Evolutionary conservation across 257 asterid genomes (phyloP), one percentile per base, ranked within the genome.

Genomic region (Solanum gracilifrons): DNA sequence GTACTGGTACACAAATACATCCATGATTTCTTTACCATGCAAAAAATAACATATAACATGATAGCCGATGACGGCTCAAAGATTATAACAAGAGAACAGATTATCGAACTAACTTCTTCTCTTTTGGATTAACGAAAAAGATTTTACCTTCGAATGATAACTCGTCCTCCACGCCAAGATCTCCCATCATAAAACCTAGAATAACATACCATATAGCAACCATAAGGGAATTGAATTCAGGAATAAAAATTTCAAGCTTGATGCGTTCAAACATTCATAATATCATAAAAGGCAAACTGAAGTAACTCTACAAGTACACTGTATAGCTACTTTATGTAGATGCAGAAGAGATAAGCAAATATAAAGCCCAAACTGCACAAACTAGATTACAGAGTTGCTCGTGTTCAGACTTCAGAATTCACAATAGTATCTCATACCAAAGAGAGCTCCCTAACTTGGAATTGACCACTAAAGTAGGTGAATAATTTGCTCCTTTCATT

Each of bases 141-240:
- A 29, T 18, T 82, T 48, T 86, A 92, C 92, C 93, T 88, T 87
- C 88, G 46, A 62, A 90, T 33, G 82, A 72, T n/a, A 71, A 77
- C 87, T 87, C 71, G 60, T 36, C 86, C 84, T 82, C 86, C 88
- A 55, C 16, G 66, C 60, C 83, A 76, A 72, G 58, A 83, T 89
- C 88, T 37, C 85, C 91, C 93, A 90, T 90, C 64, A 32, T 31
- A 43, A 73, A 73, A 77, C 91, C 93, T 91, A 88, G 9, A 74
- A 80, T 41, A 83, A 83, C 87, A 91, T 75, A 85, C 48, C 88
- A 88, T 21, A 16, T 74, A 85, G 83, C 88, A 62, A 73, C 23
- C 35, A 73, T 64, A 68, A 87, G 31, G 58, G 0, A 72, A 86
- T 46, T 86, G 82, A 66, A 43, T 9, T 43, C 32, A 18, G 35